Conservation (phyloP, 768 basidiomycete genomes). For the Leccinellum rugosiceps region DNA sequence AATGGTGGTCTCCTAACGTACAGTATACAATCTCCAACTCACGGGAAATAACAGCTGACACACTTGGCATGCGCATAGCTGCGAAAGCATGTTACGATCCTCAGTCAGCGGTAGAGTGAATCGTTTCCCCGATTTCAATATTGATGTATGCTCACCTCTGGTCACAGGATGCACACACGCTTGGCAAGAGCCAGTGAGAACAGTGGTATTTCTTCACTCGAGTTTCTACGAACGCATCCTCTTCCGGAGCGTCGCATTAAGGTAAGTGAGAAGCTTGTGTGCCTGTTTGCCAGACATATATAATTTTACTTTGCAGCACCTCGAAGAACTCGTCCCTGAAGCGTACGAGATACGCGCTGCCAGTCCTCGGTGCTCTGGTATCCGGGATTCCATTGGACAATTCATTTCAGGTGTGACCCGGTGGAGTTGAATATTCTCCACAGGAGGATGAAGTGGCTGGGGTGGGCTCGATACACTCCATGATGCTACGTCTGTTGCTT, state of each 20-base stretch:
- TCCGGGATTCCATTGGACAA: constrained; percentile 33
- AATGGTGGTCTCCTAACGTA: not conserved
- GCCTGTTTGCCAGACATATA: not conserved
- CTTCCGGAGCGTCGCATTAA: constrained; percentile 66
- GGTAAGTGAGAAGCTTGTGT: constrained; percentile 38
- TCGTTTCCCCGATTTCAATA: not conserved
- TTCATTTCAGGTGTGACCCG: constrained; percentile 18
- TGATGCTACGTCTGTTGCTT: not conserved
- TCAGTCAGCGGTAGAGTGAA: constrained; percentile 63
- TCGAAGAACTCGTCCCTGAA: constrained; percentile 55
- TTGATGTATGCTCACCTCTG: not conserved
- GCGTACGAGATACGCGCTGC: constrained; percentile 52
- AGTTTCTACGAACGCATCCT: constrained; percentile 84
- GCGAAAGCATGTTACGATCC: constrained; percentile 88
- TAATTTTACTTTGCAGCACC: constrained; percentile 33
- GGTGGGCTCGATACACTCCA: not conserved
- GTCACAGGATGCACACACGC: constrained; percentile 64
- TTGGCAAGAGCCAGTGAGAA: constrained; percentile 55
- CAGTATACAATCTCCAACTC: not conserved
- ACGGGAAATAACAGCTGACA: constrained; percentile 57
- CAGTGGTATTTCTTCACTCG: constrained; percentile 32
- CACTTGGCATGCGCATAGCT: constrained; percentile 78
- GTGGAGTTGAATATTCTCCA: constrained; percentile 4
- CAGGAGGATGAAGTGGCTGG: not conserved
- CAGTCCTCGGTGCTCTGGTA: constrained; percentile 51